Conservation (phyloP, 257 asterid species). For the Capsicum pubescens region DNA sequence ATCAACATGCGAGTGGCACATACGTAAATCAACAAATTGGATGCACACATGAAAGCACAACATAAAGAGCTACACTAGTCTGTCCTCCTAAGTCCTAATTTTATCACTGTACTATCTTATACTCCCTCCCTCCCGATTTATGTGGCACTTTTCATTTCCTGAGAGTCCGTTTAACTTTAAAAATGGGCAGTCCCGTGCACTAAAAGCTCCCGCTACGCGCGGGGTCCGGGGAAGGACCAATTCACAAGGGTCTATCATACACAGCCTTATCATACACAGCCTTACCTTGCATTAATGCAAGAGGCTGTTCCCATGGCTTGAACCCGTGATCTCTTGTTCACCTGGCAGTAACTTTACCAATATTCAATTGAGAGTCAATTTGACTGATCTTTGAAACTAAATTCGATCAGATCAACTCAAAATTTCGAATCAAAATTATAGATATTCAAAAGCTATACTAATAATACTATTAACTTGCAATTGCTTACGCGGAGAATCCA, state of each 20-base stretch:
- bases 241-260: no score
- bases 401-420: neutral
- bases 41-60: constrained; percentile 18
- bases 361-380: no score
- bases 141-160: neutral
- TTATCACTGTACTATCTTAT: neutral
- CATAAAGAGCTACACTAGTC: neutral
- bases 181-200: no score
- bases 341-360: no score
- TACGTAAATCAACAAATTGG: constrained; percentile 20
- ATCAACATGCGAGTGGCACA: constrained; percentile 4
- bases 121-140: neutral
- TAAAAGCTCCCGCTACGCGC: no score
- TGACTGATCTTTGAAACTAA: neutral
- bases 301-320: no score
- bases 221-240: no score
- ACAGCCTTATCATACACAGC: no score
- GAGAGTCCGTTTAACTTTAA: neutral
- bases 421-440: neutral
- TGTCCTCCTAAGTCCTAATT: neutral
- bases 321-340: no score
- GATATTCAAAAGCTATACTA: neutral
- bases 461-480: neutral
- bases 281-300: no score
- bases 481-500: constrained; percentile 84